These are phyloP conservation scores for Auxenochlorella pyrenoidosa DNA, from an alignment of 139 green algal genomes.

Conservation along the genomic window DNA sequence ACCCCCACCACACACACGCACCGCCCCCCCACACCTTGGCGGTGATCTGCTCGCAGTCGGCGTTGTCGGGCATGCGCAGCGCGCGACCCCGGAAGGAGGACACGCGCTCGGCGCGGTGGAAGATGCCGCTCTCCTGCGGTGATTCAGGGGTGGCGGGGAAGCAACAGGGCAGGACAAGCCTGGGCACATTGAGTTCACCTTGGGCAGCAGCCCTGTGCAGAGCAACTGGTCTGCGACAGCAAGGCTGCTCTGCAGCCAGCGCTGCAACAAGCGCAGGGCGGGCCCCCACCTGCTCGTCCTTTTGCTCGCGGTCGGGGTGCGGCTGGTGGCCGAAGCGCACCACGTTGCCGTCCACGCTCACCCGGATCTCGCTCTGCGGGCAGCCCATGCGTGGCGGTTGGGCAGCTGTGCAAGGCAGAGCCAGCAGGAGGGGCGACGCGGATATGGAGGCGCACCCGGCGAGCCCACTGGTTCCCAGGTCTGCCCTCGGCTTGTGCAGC, in stretches of 20 bases:
- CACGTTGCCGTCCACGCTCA: constrained; percentile 31
- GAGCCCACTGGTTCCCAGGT: no score
- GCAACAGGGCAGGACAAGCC: no score
- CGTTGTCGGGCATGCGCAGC: constrained; percentile 45
- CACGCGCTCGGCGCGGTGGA: constrained; percentile 33
- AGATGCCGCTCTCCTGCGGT: constrained; percentile 30
- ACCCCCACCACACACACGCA: no score
- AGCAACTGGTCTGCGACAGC: no score
- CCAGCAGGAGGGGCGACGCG: not conserved
- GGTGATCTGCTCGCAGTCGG: constrained; percentile 16
- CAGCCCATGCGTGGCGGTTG: not conserved
- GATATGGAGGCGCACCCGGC: no score
- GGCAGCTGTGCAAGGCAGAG: not conserved
- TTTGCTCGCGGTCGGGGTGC: constrained; percentile 33
- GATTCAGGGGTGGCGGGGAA: no score
- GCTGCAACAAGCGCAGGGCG: no score
- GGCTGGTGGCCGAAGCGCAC: constrained; percentile 39
- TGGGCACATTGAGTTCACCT: no score
- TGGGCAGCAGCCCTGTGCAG: no score
- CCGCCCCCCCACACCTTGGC: constrained; percentile 14
- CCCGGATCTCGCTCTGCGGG: constrained; percentile 32
- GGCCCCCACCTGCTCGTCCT: constrained; percentile 30
- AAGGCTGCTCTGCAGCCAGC: no score
- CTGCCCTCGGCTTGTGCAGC: no score
- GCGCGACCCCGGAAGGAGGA: constrained; percentile 28